Evolutionary conservation across 2,329 filamentous ascomycete genomes (phyloP).

Genomic region (Coniochaeta sp.): DNA sequence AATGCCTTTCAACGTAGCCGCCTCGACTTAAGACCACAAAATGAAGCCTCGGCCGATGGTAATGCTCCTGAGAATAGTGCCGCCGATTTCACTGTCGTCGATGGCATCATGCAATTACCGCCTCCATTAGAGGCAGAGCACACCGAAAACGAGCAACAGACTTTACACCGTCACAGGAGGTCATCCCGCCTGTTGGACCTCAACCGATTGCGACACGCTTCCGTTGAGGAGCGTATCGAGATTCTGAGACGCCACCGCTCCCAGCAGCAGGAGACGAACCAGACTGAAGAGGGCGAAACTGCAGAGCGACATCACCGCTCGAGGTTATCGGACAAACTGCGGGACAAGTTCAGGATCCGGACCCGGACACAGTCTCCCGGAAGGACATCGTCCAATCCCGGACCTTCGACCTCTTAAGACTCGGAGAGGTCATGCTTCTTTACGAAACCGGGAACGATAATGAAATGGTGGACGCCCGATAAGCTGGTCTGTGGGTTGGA

Average conservation of each 20-base stretch:
- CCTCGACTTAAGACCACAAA: conserved; percentile 43
- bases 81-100: conserved; percentile 12
- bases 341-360: conserved; percentile 46
- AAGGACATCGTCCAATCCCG: not conserved
- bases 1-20: conserved; percentile 31
- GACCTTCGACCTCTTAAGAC: not conserved
- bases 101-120: conserved; percentile 21
- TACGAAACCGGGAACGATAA: no score
- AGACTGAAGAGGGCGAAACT: conserved; percentile 16
- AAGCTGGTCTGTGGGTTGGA: conserved; percentile 1
- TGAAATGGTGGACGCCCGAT: not conserved
- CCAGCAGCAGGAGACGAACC: conserved; percentile 31
- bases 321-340: conserved; percentile 40
- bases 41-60: conserved; percentile 16
- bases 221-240: conserved; percentile 55
- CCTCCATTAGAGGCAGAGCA: conserved; percentile 34
- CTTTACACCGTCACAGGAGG: conserved; percentile 24
- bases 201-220: conserved; percentile 49
- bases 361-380: conserved; percentile 33
- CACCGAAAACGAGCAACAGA: conserved; percentile 23
- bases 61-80: no score
- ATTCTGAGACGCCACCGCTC: conserved; percentile 44
- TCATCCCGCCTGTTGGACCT: conserved; percentile 49
- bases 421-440: no score
- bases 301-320: conserved; percentile 31